These are phyloP conservation scores for Heterobasidion parviporum DNA, from an alignment of 1,284 basidiomycete species.

Conservation along the genomic window DNA sequence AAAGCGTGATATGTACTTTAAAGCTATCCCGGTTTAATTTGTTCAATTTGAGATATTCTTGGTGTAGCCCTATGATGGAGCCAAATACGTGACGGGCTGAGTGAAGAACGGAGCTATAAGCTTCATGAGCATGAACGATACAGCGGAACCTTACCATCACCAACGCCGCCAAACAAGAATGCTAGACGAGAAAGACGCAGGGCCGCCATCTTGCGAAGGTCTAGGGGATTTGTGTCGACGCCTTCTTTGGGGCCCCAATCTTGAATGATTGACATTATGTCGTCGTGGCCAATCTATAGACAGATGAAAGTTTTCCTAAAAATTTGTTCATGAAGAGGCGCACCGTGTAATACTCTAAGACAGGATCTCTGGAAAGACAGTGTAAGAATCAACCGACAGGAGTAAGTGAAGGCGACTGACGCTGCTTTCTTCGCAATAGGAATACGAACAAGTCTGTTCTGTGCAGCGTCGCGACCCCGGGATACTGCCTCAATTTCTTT, in stretches of 20 bases:
- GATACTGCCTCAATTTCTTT: not conserved
- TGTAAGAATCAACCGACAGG: not conserved
- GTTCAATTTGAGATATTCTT: slow-evolving; percentile 8
- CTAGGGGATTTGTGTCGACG: not conserved
- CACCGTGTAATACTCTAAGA: not conserved
- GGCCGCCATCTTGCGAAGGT: not conserved
- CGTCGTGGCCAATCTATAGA: not conserved
- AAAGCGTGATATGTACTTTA: slow-evolving; percentile 15
- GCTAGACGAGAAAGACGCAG: not conserved
- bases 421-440: not conserved
- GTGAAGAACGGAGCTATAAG: not conserved
- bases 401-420: not conserved
- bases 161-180: not conserved
- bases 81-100: slow-evolving; percentile 14
- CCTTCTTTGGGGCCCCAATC: not conserved
- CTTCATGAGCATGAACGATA: not conserved
- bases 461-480: not conserved
- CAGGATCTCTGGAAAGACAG: not conserved
- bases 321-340: too few species aligned
- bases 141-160: not conserved
- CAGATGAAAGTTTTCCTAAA: not conserved
- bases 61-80: slow-evolving; percentile 12
- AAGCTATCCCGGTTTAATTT: slow-evolving; percentile 6
- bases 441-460: not conserved
- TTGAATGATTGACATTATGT: not conserved